A percentile compares a stretch with the other conserved stretches of the same genome.
Evolutionary conservation across 164 flowering plant species (phyloP).

Genomic region (Berberis thunbergii): DNA sequence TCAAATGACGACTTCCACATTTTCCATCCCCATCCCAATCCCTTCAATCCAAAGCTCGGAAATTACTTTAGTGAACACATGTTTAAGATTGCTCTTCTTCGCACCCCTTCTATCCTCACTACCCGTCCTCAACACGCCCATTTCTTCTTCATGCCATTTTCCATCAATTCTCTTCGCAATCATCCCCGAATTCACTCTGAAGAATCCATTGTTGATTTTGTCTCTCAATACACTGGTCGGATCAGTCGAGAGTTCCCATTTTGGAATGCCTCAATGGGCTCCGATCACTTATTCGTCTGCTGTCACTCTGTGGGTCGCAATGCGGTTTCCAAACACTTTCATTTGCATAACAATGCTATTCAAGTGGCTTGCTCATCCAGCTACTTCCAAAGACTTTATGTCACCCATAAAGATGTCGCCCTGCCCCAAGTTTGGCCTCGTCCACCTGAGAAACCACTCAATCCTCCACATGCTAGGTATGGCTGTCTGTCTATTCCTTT

Average conservation of each 20-base stretch:
- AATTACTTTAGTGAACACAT: conserved; percentile 57
- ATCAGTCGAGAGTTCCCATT: conserved; percentile 23
- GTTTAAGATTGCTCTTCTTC: conserved; percentile 38
- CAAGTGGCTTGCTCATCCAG: conserved; percentile 52
- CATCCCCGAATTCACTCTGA: conserved; percentile 33
- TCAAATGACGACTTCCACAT: neutral
- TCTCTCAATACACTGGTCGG: conserved; percentile 25
- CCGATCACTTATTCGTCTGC: conserved; percentile 46
- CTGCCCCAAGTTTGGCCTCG: conserved; percentile 64
- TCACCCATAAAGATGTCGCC: conserved; percentile 39
- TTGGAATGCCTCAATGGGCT: conserved; percentile 51
- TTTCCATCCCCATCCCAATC: conserved; percentile 36
- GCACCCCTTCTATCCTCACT: conserved; percentile 24
- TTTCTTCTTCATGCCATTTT: conserved; percentile 49
- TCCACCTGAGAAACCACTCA: conserved; percentile 13
- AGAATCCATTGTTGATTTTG: conserved; percentile 33
- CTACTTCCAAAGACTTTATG: conserved; percentile 42
- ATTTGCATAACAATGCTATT: conserved; percentile 38
- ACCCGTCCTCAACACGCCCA: conserved; percentile 28
- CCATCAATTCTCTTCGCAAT: conserved; percentile 36
- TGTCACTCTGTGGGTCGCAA: conserved; percentile 55
- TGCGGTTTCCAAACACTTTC: conserved; percentile 28
- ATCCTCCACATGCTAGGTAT: conserved; percentile 34
- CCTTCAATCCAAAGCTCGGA: conserved; percentile 32
- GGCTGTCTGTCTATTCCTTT: neutral